Base-by-base conservation (phyloP, 345 rosid genomes). In the Dipteronia sinensis region DNA sequence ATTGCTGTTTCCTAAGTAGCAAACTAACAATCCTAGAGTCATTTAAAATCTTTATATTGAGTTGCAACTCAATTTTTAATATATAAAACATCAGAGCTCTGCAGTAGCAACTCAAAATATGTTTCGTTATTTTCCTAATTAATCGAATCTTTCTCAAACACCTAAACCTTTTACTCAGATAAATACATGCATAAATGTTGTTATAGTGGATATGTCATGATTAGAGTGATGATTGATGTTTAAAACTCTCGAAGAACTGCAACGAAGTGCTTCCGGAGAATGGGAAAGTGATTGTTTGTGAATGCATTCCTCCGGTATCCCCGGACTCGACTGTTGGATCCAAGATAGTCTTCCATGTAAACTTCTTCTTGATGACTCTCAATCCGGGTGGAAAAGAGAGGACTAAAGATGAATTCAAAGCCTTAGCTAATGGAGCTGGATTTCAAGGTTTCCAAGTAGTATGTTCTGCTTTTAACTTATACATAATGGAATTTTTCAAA, bases 381-480 rank as follows among this genome's bases (percentile, higher is more conserved):
- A 93, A 91, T 83, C 98, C 98, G 0, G 98, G 98, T 9, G 98
- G 97, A 42, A 94, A 94, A 87, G 98, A 94, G 86, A 88, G 98
- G 74, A 94, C 98, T 0, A 78, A 81, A 77, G 86, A 85, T 85
- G 97, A 94, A 61, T 93, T 94, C 38, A 90, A 86, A 86, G 88
- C 88, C 16, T 81, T 94, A 56, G 97, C 95, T 1, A 89, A 84
- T 80, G 89, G 75, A 55, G 88, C 97, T 10, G 98, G 98, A 8
- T 94, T 94, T 61, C 82, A 88, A 44, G 94, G 95, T 3, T 89
- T 94, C 82, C 75, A 71, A 31, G 92, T 94, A 1, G 74, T 62
- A 20, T 90, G 98, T 70, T 68, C 44, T 19, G 97, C 94, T 65
- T 27, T 27, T 27, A 27, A 27, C 31, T 31, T 31, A 3, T 31